These are phyloP conservation scores for Naganishia randhawae DNA, from an alignment of 768 basidiomycete species.

Conservation along the genomic window DNA sequence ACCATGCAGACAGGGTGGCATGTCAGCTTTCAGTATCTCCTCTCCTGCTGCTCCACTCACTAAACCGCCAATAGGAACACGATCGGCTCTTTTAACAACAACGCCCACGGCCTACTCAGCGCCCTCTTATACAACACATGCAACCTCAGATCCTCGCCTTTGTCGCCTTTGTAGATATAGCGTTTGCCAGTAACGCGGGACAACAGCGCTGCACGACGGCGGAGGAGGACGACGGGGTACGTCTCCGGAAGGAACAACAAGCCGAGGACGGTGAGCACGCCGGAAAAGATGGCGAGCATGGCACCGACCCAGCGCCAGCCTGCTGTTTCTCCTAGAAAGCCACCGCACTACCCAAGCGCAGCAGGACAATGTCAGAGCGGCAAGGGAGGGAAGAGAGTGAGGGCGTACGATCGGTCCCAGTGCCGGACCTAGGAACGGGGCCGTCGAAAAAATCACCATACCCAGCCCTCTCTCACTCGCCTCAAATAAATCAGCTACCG, in stretches of 20 bases:
- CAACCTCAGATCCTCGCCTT: constrained; percentile 24
- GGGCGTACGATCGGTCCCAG: constrained; percentile 26
- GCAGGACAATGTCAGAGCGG: neutral
- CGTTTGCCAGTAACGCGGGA: constrained; percentile 32
- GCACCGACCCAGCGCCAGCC: constrained; percentile 25
- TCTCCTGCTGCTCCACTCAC: neutral
- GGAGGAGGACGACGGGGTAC: constrained; percentile 48
- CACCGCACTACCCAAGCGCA: neutral
- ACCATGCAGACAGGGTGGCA: neutral
- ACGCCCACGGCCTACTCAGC: constrained; percentile 62
- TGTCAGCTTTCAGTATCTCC: neutral
- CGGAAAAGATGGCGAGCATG: constrained; percentile 20
- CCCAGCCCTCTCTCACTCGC: constrained; percentile 43
- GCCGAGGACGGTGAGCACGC: constrained; percentile 33
- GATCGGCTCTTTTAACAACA: constrained; percentile 41
- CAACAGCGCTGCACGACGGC: constrained; percentile 39
- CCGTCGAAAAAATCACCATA: constrained; percentile 44
- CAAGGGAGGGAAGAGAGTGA: too few relatives aligned
- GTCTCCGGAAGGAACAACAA: constrained; percentile 50
- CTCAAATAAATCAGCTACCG: constrained; percentile 42
- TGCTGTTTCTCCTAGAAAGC: constrained; percentile 25
- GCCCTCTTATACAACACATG: constrained; percentile 42
- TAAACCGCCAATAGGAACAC: constrained; percentile 35
- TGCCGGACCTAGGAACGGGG: constrained; percentile 36
- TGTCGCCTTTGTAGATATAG: constrained; percentile 8